Base-by-base conservation (phyloP, 345 rosid genomes). In the Cardamine chenopodiifolia region DNA sequence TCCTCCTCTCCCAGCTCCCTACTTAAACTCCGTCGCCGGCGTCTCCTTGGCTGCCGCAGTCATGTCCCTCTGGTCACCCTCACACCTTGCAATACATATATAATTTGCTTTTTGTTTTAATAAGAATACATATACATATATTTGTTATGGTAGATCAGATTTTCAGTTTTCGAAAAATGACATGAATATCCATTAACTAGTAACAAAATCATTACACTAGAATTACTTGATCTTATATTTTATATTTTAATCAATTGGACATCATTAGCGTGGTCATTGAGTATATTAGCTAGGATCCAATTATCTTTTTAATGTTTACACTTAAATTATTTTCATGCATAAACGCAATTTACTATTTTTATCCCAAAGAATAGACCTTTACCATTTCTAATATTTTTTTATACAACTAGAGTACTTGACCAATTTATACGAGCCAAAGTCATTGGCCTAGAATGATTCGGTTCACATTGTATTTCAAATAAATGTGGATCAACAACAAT, bases 21-120 rank as follows among this genome's bases (percentile, higher is more conserved):
- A 91, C 80, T 91, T 95, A 83, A 91, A 94, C 65, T 95, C 99
- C 18, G 92, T 95, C 26, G 96, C 97, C 34, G 93, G 83, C 1
- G 93, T 95, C 66, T 95, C 99, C 4, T 81, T 95, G 53, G 99
- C 97, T 2, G 99, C 99, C 4, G 97, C 97, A 11, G 37, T 91
- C 79, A 91, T 95, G 97, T 95, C 99, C 6, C 91, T 95, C 23
- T 80, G 97, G 98, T 93, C 48, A 67, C 32, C 17, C 57, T 52
- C 58, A 14, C 22, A 18, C 60, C 39, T 34, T 45, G 35, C 7
- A 37, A 37, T 34, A 34, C 14, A 37, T 3, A 3, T 37, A 37
- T 37, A 31, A 6, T 31, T 31, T 31, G 8, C 31, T 17, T 23
- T 25, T 13, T 55, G 6, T 35, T 35, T 35, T 9, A 9, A 9